phyloP scores from a whole-genome alignment of 208 protist species.

The Naegleria lovaniensis region DNA sequence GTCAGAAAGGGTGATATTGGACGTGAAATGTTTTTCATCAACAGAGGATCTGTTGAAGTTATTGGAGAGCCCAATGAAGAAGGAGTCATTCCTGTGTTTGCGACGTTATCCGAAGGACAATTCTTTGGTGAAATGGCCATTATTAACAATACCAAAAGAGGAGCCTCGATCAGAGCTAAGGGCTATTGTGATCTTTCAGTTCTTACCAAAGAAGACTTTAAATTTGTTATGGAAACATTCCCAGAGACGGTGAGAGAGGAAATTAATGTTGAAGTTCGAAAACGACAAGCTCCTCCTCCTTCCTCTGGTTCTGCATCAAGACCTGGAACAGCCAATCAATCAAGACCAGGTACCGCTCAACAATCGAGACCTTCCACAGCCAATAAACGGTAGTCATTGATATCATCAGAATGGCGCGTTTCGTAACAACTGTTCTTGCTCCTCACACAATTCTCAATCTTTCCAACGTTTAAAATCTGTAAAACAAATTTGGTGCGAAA shows the following conservation, averaged over 20 bases:
- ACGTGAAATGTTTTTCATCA: slow-evolving; percentile 41
- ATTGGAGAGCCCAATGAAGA: slow-evolving; percentile 35
- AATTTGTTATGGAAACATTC: slow-evolving; percentile 27
- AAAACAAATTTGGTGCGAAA: no score
- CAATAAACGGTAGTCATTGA: no score
- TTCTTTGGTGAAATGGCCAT: slow-evolving; percentile 42
- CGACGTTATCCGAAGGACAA: slow-evolving; percentile 26
- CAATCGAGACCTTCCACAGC: no score
- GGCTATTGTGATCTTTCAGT: slow-evolving; percentile 39
- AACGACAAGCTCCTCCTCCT: not conserved
- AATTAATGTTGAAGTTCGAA: not conserved
- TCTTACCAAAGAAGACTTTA: slow-evolving; percentile 39
- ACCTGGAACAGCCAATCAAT: no score
- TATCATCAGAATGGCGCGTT: no score
- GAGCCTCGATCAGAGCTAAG: slow-evolving; percentile 32
- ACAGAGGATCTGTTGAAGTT: slow-evolving; percentile 36
- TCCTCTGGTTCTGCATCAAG: no score
- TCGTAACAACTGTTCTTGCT: no score
- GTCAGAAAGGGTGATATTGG: slow-evolving; percentile 42
- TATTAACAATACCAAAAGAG: slow-evolving; percentile 34
- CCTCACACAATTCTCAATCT: no score
- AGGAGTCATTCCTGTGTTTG: slow-evolving; percentile 35
- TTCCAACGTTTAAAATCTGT: no score
- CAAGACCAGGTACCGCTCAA: no score
- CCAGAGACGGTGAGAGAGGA: slow-evolving; percentile 23